These are phyloP conservation scores for Fraxinus greggii DNA, from an alignment of 305 asterid species.

Conservation along the genomic window DNA sequence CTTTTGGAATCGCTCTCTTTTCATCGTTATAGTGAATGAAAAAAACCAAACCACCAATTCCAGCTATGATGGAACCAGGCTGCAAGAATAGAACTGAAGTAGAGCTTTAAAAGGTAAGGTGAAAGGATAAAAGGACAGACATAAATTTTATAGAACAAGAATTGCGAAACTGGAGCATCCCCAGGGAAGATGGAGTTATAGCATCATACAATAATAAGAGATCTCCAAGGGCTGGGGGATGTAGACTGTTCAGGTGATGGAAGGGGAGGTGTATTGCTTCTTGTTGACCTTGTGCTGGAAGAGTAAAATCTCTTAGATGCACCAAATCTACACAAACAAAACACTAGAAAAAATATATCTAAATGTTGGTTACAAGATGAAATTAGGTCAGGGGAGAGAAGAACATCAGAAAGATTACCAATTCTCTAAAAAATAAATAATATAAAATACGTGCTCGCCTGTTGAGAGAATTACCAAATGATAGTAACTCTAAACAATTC, in stretches of 20 bases:
- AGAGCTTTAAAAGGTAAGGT: constrained; percentile 31
- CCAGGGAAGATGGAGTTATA: constrained; percentile 20
- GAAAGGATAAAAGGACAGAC: constrained; percentile 15
- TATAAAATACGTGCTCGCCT: not conserved
- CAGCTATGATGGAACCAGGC: constrained; percentile 76
- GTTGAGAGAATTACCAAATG: not conserved
- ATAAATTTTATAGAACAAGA: constrained; percentile 19
- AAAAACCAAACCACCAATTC: constrained; percentile 62
- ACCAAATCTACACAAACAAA: constrained; percentile 34
- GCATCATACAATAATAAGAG: constrained; percentile 51
- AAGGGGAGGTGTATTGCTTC: constrained; percentile 29
- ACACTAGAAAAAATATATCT: constrained; percentile 8
- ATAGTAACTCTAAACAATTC: not conserved
- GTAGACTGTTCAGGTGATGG: constrained; percentile 30
- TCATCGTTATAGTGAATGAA: constrained; percentile 81
- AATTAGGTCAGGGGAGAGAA: not conserved
- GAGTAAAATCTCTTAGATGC: constrained; percentile 41
- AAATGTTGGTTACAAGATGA: constrained; percentile 1
- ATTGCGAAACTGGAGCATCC: constrained; percentile 7
- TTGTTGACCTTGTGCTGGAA: constrained; percentile 38
- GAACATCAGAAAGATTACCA: not conserved
- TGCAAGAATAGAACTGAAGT: constrained; percentile 54
- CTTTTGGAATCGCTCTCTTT: constrained; percentile 79
- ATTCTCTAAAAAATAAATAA: not conserved
- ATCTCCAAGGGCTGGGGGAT: constrained; percentile 40